Percentiles rank a stretch among this genome's conserved stretches.
These are phyloP conservation scores for Podaxis sp. DNA, from an alignment of 768 basidiomycete genomes.

Conservation along the genomic window DNA sequence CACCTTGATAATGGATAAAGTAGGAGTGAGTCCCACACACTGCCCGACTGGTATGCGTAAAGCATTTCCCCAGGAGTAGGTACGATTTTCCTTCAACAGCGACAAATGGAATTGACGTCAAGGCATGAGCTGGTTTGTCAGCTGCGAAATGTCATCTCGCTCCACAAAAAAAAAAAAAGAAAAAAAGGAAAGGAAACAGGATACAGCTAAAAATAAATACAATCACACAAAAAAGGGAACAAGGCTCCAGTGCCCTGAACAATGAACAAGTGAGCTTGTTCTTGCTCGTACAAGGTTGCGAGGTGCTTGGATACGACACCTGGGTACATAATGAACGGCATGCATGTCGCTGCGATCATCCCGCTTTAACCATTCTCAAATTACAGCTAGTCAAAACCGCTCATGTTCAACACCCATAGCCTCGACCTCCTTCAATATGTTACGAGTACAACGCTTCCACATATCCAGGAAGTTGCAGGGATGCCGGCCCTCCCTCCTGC, in stretches of 20 bases:
- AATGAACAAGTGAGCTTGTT: not conserved
- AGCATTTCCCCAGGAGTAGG: too few species aligned
- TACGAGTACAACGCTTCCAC: slow-evolving; percentile 41
- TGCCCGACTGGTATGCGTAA: too few species aligned
- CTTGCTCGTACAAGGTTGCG: not conserved
- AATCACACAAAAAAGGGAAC: not conserved
- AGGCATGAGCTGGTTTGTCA: too few species aligned
- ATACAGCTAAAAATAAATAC: not conserved
- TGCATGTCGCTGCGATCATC: not conserved
- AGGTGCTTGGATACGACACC: not conserved
- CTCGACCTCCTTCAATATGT: slow-evolving; percentile 44
- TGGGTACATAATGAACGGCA: slow-evolving; percentile 4
- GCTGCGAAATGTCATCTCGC: too few species aligned
- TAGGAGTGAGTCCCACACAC: too few species aligned
- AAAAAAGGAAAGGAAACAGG: too few species aligned
- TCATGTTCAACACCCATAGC: slow-evolving; percentile 26
- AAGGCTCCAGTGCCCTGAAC: not conserved
- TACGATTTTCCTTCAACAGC: too few species aligned
- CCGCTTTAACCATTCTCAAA: not conserved
- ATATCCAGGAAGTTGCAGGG: slow-evolving; percentile 25
- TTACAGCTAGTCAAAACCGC: not conserved
- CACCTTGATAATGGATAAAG: too few species aligned
- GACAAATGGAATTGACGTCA: too few species aligned
- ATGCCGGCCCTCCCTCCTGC: slow-evolving; percentile 29
- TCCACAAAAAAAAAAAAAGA: too few species aligned